Evolutionary conservation across 106 monocot species (phyloP).

Genomic region (Dioscorea dumetorum): DNA sequence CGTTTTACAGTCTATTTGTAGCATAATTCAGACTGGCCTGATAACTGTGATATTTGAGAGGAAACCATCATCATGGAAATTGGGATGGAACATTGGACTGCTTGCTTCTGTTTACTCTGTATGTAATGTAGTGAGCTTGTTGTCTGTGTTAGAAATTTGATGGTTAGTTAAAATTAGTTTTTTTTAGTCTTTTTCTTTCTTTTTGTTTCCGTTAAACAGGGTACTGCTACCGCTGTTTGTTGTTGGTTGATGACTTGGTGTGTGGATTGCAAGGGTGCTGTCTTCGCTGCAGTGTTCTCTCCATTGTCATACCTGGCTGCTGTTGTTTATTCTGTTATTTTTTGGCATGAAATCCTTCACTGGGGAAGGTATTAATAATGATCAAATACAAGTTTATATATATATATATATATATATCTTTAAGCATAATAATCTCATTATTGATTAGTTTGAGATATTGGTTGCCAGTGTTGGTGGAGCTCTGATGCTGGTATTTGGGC

Average conservation of each 20-base stretch:
- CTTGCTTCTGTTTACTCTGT: neutral
- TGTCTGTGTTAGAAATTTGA: neutral
- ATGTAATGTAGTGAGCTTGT: neutral
- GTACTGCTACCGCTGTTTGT: neutral
- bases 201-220: neutral
- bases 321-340: neutral
- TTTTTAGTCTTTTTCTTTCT: too few relatives aligned
- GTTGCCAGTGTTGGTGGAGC: neutral
- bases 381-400: neutral
- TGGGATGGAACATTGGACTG: neutral
- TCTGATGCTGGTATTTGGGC: neutral
- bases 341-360: neutral
- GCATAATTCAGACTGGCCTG: neutral
- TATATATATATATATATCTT: neutral
- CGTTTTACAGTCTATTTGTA: neutral
- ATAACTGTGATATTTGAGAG: neutral
- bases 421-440: too few relatives aligned
- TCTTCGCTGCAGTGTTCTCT: constrained; percentile 7
- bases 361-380: constrained; percentile 2
- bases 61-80: neutral
- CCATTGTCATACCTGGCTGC: neutral
- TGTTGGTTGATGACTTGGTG: constrained; percentile 6
- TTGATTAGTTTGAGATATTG: too few relatives aligned
- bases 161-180: neutral
- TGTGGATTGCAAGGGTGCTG: neutral